Conservation (phyloP, 2,329 filamentous ascomycete genomes). For the Hymenoscyphus occultus region DNA sequence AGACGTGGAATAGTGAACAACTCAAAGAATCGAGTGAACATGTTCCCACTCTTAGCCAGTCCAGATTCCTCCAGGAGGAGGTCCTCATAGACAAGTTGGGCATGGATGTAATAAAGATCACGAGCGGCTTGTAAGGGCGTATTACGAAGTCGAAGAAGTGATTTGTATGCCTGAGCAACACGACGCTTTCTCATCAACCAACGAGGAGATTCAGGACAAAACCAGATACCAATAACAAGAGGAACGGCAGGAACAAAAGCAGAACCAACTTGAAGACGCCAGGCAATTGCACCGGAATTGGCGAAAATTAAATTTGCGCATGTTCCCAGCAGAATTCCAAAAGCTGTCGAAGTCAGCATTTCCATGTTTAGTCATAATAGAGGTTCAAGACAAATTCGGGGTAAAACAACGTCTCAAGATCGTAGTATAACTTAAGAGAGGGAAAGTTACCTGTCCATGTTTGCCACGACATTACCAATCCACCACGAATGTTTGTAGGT, state of each 20-base stretch:
- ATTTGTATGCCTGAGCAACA: conserved; percentile 52
- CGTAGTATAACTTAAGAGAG: too few relatives aligned
- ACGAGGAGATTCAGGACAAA: conserved; percentile 64
- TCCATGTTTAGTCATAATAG: too few relatives aligned
- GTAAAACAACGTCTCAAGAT: too few relatives aligned
- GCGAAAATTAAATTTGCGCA: conserved; percentile 43
- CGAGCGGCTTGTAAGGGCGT: conserved; percentile 57
- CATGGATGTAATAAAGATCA: conserved; percentile 57
- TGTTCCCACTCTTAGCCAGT: conserved; percentile 50
- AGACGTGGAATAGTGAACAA: conserved; percentile 68
- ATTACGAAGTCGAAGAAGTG: conserved; percentile 55
- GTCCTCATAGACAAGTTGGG: conserved; percentile 45
- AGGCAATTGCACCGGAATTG: conserved; percentile 55
- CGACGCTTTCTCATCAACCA: conserved; percentile 55
- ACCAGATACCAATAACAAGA: conserved; percentile 57
- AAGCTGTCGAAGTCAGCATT: conserved; percentile 54
- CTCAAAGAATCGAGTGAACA: conserved; percentile 60
- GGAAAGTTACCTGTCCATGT: background rate
- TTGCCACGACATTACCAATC: conserved; percentile 78
- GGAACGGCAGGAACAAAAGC: conserved; percentile 60
- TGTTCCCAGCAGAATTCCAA: conserved; percentile 53
- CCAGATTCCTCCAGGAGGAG: conserved; percentile 34
- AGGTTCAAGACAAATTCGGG: too few relatives aligned
- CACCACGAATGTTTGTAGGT: conserved; percentile 51
- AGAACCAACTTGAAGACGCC: conserved; percentile 63